Percentiles rank a stretch among this genome's conserved stretches.
Conservation (phyloP, 495 filamentous ascomycete genomes). For the Penicillium riverlandense region DNA sequence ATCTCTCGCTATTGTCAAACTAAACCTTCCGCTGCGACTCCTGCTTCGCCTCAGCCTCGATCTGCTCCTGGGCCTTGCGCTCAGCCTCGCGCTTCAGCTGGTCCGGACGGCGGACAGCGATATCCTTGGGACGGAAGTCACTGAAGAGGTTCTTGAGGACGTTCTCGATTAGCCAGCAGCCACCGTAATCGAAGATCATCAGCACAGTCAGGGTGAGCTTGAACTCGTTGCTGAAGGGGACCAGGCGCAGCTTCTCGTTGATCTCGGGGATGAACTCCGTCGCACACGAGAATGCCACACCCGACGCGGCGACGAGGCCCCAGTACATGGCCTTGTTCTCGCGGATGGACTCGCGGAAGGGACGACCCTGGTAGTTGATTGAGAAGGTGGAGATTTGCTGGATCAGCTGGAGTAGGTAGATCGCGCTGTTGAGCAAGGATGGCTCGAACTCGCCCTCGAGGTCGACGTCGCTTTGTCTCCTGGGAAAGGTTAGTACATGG, state of each 20-base stretch:
- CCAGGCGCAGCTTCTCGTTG: slow-evolving; percentile 86
- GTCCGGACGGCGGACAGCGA: slow-evolving; percentile 77
- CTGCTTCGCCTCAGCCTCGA: slow-evolving; percentile 47
- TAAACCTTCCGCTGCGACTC: slow-evolving; percentile 33
- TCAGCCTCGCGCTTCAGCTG: slow-evolving; percentile 72
- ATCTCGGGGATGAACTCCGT: slow-evolving; percentile 95
- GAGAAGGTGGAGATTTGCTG: slow-evolving; percentile 99
- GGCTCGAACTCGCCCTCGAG: slow-evolving; percentile 93
- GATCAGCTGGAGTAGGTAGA: slow-evolving; percentile 97
- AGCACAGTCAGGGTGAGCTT: slow-evolving; percentile 75
- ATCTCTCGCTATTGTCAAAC: not conserved
- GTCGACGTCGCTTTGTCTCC: slow-evolving; percentile 66
- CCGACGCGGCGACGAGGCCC: slow-evolving; percentile 82
- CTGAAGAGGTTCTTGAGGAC: slow-evolving; percentile 80
- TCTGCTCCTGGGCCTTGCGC: slow-evolving; percentile 56
- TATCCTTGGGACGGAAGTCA: slow-evolving; percentile 91
- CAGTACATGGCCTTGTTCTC: slow-evolving; percentile 99
- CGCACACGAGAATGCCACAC: slow-evolving; percentile 88
- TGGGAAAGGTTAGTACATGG: slow-evolving; percentile 30
- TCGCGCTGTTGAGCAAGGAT: slow-evolving; percentile 89
- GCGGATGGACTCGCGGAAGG: slow-evolving; percentile 90
- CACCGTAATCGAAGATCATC: slow-evolving; percentile 86
- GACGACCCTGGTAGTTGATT: slow-evolving; percentile 98
- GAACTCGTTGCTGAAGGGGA: slow-evolving; percentile 88
- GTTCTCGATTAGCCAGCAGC: slow-evolving; percentile 85